Evolutionary conservation across 2,329 filamentous ascomycete species (phyloP).

Genomic region (Cladosporium sp.): DNA sequence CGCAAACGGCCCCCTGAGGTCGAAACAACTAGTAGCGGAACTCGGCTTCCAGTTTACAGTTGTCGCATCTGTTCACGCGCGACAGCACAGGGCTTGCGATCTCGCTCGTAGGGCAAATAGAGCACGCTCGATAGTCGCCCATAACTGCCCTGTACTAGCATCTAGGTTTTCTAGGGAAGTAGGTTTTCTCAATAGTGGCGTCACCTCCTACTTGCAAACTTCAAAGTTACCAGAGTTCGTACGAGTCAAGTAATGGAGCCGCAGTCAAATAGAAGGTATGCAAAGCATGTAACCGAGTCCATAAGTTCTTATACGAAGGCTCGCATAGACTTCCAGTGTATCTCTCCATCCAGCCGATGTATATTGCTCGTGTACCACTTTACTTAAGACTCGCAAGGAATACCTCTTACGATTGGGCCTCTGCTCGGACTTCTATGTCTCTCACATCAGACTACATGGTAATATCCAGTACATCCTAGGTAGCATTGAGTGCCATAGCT

Average conservation of each 20-base stretch:
- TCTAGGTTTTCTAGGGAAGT: background rate
- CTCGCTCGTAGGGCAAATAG: background rate
- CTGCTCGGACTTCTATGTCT: too few relatives aligned
- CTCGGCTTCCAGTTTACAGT: background rate
- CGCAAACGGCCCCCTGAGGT: background rate
- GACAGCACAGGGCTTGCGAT: background rate
- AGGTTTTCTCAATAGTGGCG: background rate
- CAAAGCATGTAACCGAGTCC: background rate
- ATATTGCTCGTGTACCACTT: background rate
- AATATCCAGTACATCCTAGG: too few relatives aligned
- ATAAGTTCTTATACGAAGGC: background rate
- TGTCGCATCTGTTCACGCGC: background rate
- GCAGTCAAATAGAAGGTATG: background rate
- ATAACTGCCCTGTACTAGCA: background rate
- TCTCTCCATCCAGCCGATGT: background rate
- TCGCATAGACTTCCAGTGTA: background rate
- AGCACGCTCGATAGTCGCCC: background rate
- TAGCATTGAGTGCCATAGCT: too few relatives aligned
- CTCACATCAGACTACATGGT: too few relatives aligned
- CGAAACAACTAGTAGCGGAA: background rate
- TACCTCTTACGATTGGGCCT: too few relatives aligned
- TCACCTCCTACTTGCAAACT: background rate
- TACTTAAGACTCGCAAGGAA: too few relatives aligned
- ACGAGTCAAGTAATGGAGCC: background rate
- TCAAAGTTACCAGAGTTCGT: background rate